Evolutionary conservation across 305 asterid genomes (phyloP).

Genomic region (Euphrasia arctica): DNA sequence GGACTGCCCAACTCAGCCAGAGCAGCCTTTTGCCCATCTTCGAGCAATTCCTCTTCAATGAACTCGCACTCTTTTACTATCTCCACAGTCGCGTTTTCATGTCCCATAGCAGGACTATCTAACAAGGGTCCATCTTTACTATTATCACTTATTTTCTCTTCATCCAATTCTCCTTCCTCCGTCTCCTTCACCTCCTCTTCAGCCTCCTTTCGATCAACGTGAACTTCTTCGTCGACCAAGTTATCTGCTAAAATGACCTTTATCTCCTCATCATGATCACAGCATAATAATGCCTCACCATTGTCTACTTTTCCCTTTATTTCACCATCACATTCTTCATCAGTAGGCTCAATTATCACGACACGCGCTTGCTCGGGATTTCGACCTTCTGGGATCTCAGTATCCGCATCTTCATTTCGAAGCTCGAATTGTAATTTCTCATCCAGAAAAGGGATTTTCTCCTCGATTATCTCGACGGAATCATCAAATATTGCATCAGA

Average conservation of each 20-base stretch:
- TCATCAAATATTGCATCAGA: conserved; percentile 17
- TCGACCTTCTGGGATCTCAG: conserved; percentile 9
- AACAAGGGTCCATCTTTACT: conserved; percentile 21
- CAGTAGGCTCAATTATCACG: conserved; percentile 1
- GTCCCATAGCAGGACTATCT: conserved; percentile 17
- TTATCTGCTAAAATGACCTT: conserved; percentile 8
- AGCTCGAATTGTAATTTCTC: conserved; percentile 20
- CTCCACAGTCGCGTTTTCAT: conserved; percentile 3
- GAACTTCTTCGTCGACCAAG: conserved; percentile 13
- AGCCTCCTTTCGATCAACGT: conserved; percentile 21
- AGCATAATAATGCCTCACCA: conserved; percentile 3
- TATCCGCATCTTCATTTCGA: conserved; percentile 10
- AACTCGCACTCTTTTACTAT: conserved; percentile 4
- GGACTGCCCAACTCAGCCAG: no score
- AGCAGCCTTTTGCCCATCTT: no score
- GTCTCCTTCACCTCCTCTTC: background rate
- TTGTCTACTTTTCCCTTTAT: conserved; percentile 17
- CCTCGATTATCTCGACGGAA: conserved; percentile 15
- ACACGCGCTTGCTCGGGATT: background rate
- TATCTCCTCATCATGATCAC: conserved; percentile 21
- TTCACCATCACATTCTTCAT: conserved; percentile 19
- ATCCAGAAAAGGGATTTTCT: conserved; percentile 16
- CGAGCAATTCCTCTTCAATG: background rate
- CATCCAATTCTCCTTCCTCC: conserved; percentile 18
- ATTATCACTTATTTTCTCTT: conserved; percentile 5